Conservation (phyloP, 108 stramenopile genomes). For the Skeletonema tropicum region DNA sequence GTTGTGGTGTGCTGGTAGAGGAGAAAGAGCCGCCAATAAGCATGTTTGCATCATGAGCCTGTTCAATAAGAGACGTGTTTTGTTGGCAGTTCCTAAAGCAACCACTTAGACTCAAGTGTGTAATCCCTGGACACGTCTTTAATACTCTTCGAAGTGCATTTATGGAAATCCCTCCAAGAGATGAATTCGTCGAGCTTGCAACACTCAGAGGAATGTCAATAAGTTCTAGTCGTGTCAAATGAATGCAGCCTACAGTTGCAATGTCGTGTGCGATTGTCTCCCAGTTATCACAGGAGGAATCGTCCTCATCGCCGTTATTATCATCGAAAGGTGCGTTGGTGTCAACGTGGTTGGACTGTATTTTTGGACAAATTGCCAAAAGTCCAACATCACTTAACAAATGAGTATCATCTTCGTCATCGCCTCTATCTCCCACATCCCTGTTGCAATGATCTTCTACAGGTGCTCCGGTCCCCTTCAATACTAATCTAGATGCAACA, state of each 20-base stretch:
- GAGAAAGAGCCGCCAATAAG: slow-evolving; percentile 23
- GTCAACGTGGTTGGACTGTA: slow-evolving; percentile 12
- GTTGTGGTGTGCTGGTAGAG: background rate
- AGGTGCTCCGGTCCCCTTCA: slow-evolving; percentile 12
- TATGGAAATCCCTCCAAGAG: slow-evolving; percentile 28
- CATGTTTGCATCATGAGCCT: slow-evolving; percentile 22
- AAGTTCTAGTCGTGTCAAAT: slow-evolving; percentile 38
- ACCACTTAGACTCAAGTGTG: slow-evolving; percentile 38
- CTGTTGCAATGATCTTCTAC: background rate
- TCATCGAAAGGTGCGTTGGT: background rate
- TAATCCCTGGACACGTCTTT: slow-evolving; percentile 36
- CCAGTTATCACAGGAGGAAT: slow-evolving; percentile 31
- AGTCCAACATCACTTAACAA: slow-evolving; percentile 36
- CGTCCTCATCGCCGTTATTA: background rate
- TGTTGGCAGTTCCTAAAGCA: slow-evolving; percentile 40
- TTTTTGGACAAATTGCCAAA: slow-evolving; percentile 33
- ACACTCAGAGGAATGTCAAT: slow-evolving; percentile 30
- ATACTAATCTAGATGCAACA: slow-evolving; percentile 31
- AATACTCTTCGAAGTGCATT: slow-evolving; percentile 26
- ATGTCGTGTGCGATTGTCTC: slow-evolving; percentile 34
- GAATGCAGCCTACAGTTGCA: slow-evolving; percentile 34
- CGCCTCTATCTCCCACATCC: background rate
- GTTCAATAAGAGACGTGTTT: background rate
- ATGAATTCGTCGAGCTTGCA: slow-evolving; percentile 5
- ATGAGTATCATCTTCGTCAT: slow-evolving; percentile 15